A percentile compares a stretch with the other conserved stretches of the same genome.
These are phyloP conservation scores for Colletotrichum tabaci DNA, from an alignment of 2,329 filamentous ascomycete species.

Conservation along the genomic window DNA sequence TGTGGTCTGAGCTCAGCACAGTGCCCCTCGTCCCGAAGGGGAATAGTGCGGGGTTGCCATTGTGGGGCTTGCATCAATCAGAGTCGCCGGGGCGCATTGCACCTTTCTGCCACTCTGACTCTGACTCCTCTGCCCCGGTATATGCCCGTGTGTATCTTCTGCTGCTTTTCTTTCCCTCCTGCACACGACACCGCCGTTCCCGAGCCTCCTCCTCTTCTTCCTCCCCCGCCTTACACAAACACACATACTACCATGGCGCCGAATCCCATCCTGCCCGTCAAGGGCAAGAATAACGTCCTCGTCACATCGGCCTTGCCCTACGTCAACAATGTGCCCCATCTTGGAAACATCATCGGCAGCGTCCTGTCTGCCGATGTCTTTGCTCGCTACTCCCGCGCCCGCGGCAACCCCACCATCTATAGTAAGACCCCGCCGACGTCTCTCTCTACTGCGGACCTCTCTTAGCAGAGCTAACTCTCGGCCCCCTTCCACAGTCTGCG, in stretches of 20 bases:
- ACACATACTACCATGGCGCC: constrained; percentile 38
- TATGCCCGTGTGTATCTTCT: constrained; percentile 1
- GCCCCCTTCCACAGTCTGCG: constrained; percentile 55
- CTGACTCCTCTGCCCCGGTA: constrained; percentile 14
- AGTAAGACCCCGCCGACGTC: constrained; percentile 48
- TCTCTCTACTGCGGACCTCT: not conserved
- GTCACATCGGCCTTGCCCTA: constrained; percentile 95
- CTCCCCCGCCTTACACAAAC: not conserved
- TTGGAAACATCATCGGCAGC: constrained; percentile 90
- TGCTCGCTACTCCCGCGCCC: constrained; percentile 83
- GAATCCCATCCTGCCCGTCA: constrained; percentile 71
- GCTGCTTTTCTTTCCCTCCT: constrained; percentile 7
- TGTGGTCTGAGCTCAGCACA: not conserved
- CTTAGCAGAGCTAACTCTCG: not conserved
- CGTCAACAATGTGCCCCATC: constrained; percentile 79
- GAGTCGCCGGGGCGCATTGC: constrained; percentile 11
- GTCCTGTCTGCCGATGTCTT: constrained; percentile 93
- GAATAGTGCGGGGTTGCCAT: constrained; percentile 43
- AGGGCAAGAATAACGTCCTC: constrained; percentile 87
- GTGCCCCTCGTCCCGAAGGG: constrained; percentile 42
- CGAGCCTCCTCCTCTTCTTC: not conserved
- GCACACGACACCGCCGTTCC: constrained; percentile 6
- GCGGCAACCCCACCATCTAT: constrained; percentile 85
- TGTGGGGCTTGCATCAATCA: constrained; percentile 29
- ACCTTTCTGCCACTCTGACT: constrained; percentile 1